Conservation (phyloP, 108 stramenopile species). For the Nitzschia sp. region DNA sequence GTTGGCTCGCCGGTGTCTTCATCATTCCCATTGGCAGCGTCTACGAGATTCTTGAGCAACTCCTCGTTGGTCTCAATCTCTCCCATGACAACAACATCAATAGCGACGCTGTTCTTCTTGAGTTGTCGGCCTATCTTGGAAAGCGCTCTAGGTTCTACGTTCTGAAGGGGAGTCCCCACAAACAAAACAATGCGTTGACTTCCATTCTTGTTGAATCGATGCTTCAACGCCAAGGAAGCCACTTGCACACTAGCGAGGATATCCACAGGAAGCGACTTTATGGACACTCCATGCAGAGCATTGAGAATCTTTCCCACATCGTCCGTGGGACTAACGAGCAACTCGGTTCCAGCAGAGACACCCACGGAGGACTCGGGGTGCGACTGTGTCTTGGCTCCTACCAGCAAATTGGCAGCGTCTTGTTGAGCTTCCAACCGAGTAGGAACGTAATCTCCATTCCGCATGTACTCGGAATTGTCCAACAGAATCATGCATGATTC, state of each 20-base stretch:
- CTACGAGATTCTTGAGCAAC: constrained; percentile 87
- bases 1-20: constrained; percentile 71
- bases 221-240: constrained; percentile 94
- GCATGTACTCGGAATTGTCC: constrained; percentile 97
- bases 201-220: constrained; percentile 98
- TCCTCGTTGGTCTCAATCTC: constrained; percentile 87
- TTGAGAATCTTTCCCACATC: constrained; percentile 92
- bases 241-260: constrained; percentile 87
- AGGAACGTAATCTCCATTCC: constrained; percentile 98
- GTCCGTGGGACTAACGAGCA: constrained; percentile 92
- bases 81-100: constrained; percentile 94
- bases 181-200: constrained; percentile 93
- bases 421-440: constrained; percentile 97
- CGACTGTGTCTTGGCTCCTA: constrained; percentile 84
- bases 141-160: constrained; percentile 48
- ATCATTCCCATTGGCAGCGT: constrained; percentile 86
- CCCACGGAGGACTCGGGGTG: constrained; percentile 99
- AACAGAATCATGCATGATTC: constrained; percentile 97
- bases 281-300: constrained; percentile 69
- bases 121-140: constrained; percentile 84
- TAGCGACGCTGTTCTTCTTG: constrained; percentile 95
- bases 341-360: constrained; percentile 83
- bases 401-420: constrained; percentile 95
- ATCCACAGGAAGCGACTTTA: constrained; percentile 44
- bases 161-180: constrained; percentile 79